Evolutionary conservation across 2,329 filamentous ascomycete genomes (phyloP), one percentile per base, ranked within the genome.

Genomic region (Paracorniculantispora psalliotae): DNA sequence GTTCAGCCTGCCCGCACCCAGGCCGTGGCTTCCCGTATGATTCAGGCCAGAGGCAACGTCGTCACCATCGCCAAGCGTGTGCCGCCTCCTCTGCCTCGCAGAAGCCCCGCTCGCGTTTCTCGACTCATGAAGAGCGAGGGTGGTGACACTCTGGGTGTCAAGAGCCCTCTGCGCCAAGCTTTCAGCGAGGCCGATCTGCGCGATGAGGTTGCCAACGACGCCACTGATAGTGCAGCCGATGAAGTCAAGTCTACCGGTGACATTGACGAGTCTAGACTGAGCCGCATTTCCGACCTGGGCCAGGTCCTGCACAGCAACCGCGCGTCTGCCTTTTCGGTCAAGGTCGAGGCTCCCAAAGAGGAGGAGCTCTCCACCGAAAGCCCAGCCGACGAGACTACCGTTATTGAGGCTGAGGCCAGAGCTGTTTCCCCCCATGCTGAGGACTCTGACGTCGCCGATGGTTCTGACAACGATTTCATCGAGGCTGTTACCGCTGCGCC

Each of bases 61-160:
- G 90, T 97, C 28, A 92, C 85, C 48, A 96, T 97, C 60, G 86
- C 90, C 13, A 96, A 93, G 74, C 83, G 91, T 37, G 74, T 87
- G 1, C 84, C 91, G 1, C 92, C 92, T 1, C 86, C 89, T 9
- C 81, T 96, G 13, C 92, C 92, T 1, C 81, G 84, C 3, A 81
- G 92, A 50, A 96, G 89, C 68, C 88, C 91, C 1, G 86, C 86
- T 71, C 65, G 90, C 78, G 69, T 73, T 23, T 84, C 82, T 3
- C 73, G 78, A 44, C 76, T 73, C 3, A 78, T 77, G 65, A 80
- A 76, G 68, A 69, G 81, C 71, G 73, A 75, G 30, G 73, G 89
- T 72, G 67, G 85, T 74, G 71, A 93, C 76, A 71, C 90, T 2
- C 66, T 71, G 63, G 61, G 71, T 69, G 69, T 81, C 12, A 73